Percentiles rank a stretch among this genome's conserved stretches.
These are phyloP conservation scores for Geotrichum restrictum DNA, from an alignment of 1,139 yeast species.

Conservation along the genomic window DNA sequence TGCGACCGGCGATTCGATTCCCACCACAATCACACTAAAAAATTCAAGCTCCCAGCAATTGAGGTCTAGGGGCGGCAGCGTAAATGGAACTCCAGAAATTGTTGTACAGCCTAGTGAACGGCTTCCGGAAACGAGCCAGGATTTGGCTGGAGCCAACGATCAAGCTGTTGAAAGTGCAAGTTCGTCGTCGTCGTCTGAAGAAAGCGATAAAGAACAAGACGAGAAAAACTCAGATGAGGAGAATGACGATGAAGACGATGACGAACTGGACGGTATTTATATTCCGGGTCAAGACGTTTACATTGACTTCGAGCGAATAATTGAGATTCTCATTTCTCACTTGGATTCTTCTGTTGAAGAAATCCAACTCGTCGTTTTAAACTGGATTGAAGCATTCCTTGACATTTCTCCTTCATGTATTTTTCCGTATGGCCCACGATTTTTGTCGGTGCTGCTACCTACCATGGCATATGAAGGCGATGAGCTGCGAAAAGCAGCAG, in stretches of 20 bases:
- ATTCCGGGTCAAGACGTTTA: conserved; percentile 84
- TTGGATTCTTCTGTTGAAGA: conserved; percentile 70
- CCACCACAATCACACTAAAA: not conserved
- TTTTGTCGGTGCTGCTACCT: conserved; percentile 54
- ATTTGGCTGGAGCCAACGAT: not conserved
- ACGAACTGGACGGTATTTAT: conserved; percentile 53
- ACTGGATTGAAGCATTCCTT: conserved; percentile 77
- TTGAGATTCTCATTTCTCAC: conserved; percentile 74
- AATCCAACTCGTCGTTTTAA: conserved; percentile 72
- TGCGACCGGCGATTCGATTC: not conserved
- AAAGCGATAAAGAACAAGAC: conserved; percentile 12
- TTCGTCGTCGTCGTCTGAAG: not conserved
- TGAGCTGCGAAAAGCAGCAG: conserved; percentile 53
- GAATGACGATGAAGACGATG: conserved; percentile 30
- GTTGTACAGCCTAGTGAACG: not conserved
- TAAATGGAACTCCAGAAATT: not conserved
- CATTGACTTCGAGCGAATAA: conserved; percentile 74
- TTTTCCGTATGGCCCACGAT: conserved; percentile 57
- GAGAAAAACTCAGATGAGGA: conserved; percentile 26
- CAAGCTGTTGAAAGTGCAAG: conserved; percentile 5
- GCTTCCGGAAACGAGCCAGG: not conserved
- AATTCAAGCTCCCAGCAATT: not conserved
- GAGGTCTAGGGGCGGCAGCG: not conserved
- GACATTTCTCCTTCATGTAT: conserved; percentile 75
- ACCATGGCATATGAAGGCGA: conserved; percentile 53